Conservation (phyloP, 2,329 filamentous ascomycete species). For the Tolypocladium sp. region DNA sequence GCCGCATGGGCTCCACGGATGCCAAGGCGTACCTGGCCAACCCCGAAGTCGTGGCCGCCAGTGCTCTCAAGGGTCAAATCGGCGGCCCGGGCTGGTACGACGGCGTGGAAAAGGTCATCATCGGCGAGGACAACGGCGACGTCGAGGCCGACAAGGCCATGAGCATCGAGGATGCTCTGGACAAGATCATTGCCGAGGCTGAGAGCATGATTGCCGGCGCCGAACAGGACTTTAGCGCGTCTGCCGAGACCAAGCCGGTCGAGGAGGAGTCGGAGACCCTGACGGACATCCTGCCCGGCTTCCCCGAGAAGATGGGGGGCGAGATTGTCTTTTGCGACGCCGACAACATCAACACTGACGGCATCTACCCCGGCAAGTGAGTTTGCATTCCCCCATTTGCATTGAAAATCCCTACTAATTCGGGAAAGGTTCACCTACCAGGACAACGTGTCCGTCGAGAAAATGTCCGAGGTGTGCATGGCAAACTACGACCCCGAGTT, state of each 20-base stretch:
- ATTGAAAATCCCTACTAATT: no score
- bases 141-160: conserved; percentile 54
- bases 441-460: conserved; percentile 64
- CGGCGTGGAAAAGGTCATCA: conserved; percentile 55
- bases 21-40: conserved; percentile 81
- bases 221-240: conserved; percentile 32
- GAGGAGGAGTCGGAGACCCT: conserved; percentile 1
- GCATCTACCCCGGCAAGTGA: conserved; percentile 75
- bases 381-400: no score
- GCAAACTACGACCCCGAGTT: conserved; percentile 82
- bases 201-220: conserved; percentile 51
- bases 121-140: conserved; percentile 64
- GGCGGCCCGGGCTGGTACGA: conserved; percentile 71
- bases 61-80: conserved; percentile 65
- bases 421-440: conserved; percentile 65
- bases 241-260: neutral
- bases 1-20: conserved; percentile 60
- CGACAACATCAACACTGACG: conserved; percentile 81
- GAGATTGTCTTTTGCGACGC: conserved; percentile 84
- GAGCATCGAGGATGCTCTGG: conserved; percentile 60
- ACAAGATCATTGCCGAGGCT: conserved; percentile 59
- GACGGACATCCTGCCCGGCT: conserved; percentile 39
- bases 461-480: conserved; percentile 89
- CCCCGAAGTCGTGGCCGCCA: conserved; percentile 87
- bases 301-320: conserved; percentile 72